Evolutionary conservation across 208 protist genomes (phyloP).

Genomic region (Acanthamoeba healyi): DNA sequence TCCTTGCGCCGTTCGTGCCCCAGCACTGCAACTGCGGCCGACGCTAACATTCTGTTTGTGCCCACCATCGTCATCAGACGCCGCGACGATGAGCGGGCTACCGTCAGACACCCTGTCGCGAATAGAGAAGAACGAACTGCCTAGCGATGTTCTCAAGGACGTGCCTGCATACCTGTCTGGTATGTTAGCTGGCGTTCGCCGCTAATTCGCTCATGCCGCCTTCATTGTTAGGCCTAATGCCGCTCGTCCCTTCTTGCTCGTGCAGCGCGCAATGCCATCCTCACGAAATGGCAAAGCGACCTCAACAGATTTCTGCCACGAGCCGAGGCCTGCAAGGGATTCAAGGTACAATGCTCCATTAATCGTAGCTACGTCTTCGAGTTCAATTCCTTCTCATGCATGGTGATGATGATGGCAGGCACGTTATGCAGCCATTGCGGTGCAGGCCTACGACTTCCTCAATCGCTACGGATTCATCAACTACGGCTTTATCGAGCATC

Average conservation of each 20-base stretch:
- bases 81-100: background rate
- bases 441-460: constrained; percentile 40
- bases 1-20: no score
- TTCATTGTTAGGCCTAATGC: no score
- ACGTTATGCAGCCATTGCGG: background rate
- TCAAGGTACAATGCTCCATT: background rate
- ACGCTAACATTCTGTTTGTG: no score
- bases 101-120: background rate
- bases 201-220: background rate
- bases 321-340: background rate
- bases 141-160: background rate
- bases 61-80: background rate
- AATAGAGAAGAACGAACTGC: constrained; percentile 10
- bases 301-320: constrained; percentile 10
- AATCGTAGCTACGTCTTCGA: background rate
- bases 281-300: constrained; percentile 53
- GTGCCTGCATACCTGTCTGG: background rate
- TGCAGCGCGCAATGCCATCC: constrained; percentile 39
- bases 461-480: constrained; percentile 68
- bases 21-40: no score
- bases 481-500: constrained; percentile 25
- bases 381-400: background rate
- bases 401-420: background rate
- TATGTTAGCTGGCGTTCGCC: background rate
- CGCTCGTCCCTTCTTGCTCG: background rate